Base-by-base conservation (phyloP, 2,329 filamentous ascomycete species). In the Colletotrichum higginsianum region DNA sequence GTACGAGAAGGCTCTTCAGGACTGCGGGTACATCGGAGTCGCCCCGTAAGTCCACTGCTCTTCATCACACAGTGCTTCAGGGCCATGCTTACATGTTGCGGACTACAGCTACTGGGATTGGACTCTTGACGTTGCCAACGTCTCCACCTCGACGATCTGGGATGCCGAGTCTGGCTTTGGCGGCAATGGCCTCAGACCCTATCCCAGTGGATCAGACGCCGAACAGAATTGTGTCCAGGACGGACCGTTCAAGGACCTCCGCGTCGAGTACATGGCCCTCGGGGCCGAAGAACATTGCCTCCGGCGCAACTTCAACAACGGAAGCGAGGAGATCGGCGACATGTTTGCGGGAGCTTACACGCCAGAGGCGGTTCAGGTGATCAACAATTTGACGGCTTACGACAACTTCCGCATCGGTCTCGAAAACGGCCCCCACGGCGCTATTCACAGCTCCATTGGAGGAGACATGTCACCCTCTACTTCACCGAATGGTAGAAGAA, bases 91-190 rank as follows among this genome's bases (percentile, higher is more conserved):
- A 35, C 8, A 35, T 35, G 30, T 35, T 35, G 30, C 30, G 30
- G 30, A 35, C 30, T 9, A 35, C 40, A 71, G 67, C 16, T 81
- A 81, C 74, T 82, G 80, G 80, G 78, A 83, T 66, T 82, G 81
- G 81, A 76, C 75, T 4, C 74, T 78, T 2, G 80, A 82, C 60
- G 76, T 73, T 60, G 66, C 73, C 15, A 72, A 76, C 67, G 63
- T 80, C 11, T 72, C 72, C 21, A 57, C 61, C 12, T 75, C 79
- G 7, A 70, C 78, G 26, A 72, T 80, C n/a, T 72, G 74, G 38
- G 73, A 75, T 18, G 18, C 63, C 2, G 50, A 67, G 16, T 63
- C 57, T 16, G 80, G 79, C 23, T 82, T 82, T 65, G 79, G 80
- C 9, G 76, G 77, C 26, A 75, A 80, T 65, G 79, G 80, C 11